phyloP scores from a whole-genome alignment of 2,329 filamentous ascomycete species.

The Zasmidium angulare region DNA sequence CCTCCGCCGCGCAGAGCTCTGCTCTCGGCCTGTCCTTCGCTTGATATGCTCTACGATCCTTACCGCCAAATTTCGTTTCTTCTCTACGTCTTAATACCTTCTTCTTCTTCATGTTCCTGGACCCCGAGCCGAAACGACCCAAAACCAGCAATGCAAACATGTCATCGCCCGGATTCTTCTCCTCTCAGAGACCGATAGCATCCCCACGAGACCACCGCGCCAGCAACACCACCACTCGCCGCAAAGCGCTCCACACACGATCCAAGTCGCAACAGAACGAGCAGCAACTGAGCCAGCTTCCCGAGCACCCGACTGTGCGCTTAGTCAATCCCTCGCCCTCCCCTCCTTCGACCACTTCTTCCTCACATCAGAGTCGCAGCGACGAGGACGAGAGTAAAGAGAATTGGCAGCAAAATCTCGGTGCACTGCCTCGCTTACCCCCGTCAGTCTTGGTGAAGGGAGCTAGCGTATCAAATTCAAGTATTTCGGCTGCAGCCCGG shows the following conservation, averaged over 20 bases:
- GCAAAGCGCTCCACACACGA: slow-evolving; percentile 28
- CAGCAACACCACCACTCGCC: slow-evolving; percentile 14
- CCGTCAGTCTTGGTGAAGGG: slow-evolving; percentile 17
- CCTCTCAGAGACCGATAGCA: slow-evolving; percentile 22
- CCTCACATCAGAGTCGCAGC: background rate
- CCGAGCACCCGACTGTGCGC: slow-evolving; percentile 32
- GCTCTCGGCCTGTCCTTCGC: slow-evolving; percentile 22
- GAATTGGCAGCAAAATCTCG: slow-evolving; percentile 12
- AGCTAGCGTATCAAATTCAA: slow-evolving; percentile 29
- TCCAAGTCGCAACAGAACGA: slow-evolving; percentile 28
- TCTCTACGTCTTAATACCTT: slow-evolving; percentile 11
- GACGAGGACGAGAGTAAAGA: slow-evolving; percentile 18
- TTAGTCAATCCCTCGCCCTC: slow-evolving; percentile 31
- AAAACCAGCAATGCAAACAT: slow-evolving; percentile 11
- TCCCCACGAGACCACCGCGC: slow-evolving; percentile 22
- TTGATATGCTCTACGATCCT: slow-evolving; percentile 20
- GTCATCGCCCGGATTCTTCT: slow-evolving; percentile 14
- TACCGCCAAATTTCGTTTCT: slow-evolving; percentile 18
- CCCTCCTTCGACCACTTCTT: slow-evolving; percentile 10
- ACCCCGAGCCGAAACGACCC: slow-evolving; percentile 29
- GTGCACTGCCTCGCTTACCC: slow-evolving; percentile 20
- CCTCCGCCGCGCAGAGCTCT: slow-evolving; percentile 20
- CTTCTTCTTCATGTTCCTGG: slow-evolving; percentile 31
- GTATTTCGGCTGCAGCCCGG: slow-evolving; percentile 24
- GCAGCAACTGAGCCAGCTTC: slow-evolving; percentile 13